phyloP scores from a whole-genome alignment of 306 rosid genomes.

The Vigna angularis region DNA sequence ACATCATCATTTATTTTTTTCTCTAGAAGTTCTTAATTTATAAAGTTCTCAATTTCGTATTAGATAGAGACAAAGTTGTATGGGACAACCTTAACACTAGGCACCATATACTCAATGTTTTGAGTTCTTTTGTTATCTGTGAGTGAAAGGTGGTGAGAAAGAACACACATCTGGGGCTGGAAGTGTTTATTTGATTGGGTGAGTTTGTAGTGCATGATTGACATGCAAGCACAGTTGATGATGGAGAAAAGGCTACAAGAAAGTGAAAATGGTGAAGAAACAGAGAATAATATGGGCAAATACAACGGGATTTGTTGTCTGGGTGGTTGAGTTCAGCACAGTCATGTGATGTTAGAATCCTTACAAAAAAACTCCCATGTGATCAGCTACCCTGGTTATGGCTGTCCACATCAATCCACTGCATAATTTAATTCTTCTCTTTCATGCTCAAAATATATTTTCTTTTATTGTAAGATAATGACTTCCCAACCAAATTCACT shows the following conservation, averaged over 20 bases:
- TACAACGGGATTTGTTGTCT: slow-evolving; percentile 47
- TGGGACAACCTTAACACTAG: background rate
- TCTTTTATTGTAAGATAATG: no score
- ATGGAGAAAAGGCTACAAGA: slow-evolving; percentile 40
- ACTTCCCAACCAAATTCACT: no score
- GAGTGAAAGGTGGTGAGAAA: background rate
- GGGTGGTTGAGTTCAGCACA: slow-evolving; percentile 40
- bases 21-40: no score
- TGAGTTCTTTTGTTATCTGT: background rate
- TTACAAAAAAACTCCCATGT: slow-evolving; percentile 53
- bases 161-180: slow-evolving; percentile 30
- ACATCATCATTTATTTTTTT: no score
- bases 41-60: no score
- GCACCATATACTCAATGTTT: slow-evolving; percentile 11
- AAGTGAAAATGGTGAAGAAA: slow-evolving; percentile 17
- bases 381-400: slow-evolving; percentile 55
- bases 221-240: slow-evolving; percentile 41
- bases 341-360: slow-evolving; percentile 51
- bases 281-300: slow-evolving; percentile 45
- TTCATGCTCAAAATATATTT: background rate
- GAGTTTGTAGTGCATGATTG: background rate
- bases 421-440: slow-evolving; percentile 27
- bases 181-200: slow-evolving; percentile 35
- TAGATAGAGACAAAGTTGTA: no score
- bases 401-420: slow-evolving; percentile 48